A percentile compares a stretch with the other conserved stretches of the same genome.
Conservation (phyloP, 2,329 filamentous ascomycete genomes). For the Colletotrichum sp. region DNA sequence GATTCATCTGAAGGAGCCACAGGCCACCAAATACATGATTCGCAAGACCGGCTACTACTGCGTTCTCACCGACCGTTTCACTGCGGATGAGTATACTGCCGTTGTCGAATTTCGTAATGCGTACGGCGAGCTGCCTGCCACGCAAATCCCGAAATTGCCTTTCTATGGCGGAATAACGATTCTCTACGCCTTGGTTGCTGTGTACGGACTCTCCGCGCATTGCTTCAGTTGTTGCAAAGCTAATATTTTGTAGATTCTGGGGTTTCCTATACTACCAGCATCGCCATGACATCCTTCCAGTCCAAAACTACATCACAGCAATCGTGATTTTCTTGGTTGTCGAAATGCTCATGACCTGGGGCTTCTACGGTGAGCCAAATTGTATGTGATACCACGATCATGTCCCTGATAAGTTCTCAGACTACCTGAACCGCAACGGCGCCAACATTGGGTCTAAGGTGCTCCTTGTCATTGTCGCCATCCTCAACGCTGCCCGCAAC, state of each 20-base stretch:
- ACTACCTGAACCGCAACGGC: constrained; percentile 91
- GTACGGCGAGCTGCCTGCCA: constrained; percentile 92
- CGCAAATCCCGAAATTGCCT: constrained; percentile 94
- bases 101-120: constrained; percentile 93
- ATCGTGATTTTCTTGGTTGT: constrained; percentile 93
- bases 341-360: constrained; percentile 98
- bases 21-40: constrained; percentile 79
- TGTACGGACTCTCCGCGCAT: constrained; percentile 45
- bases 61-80: constrained; percentile 78
- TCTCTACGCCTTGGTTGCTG: constrained; percentile 85
- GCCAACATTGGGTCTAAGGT: constrained; percentile 83
- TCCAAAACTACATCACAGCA: constrained; percentile 98
- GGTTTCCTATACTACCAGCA: constrained; percentile 95
- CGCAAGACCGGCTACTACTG: constrained; percentile 97
- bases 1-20: constrained; percentile 78
- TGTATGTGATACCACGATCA: neutral
- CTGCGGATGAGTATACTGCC: constrained; percentile 73
- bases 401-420: constrained; percentile 51
- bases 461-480: constrained; percentile 87
- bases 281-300: constrained; percentile 86
- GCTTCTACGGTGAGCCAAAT: constrained; percentile 77
- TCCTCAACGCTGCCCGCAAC: constrained; percentile 92
- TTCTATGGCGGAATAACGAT: constrained; percentile 97
- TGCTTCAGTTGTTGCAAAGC: neutral
- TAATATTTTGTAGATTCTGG: constrained; percentile 70